Evolutionary conservation across 805 yeast species (phyloP), one percentile per base, ranked within the genome.

Genomic region (Kodamaea kakaduensis): DNA sequence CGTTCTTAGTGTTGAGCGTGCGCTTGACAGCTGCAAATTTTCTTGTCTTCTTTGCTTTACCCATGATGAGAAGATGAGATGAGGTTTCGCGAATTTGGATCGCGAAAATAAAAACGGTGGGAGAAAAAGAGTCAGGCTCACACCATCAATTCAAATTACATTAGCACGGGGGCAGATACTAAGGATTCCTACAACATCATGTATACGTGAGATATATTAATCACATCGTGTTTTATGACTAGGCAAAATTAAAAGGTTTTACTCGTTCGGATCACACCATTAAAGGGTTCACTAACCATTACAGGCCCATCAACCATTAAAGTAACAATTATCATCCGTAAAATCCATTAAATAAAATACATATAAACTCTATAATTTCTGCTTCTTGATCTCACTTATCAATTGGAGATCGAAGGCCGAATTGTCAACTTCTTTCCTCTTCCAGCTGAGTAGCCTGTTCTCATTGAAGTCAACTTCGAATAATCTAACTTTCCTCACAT

Each of bases 11-110:
- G 46, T 78, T 77, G 38, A 89, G 62, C 20, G 89, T 78, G 42
- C 95, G 78, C 63, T 93, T 93, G 40, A 86, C 89, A 36, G 77
- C 77, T n/a, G 95, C 95, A 54, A 90, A 87, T 83, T 89, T 87
- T 74, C 97, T 77, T 9, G 97, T 90, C 65, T 93, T 93, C 69
- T 84, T 88, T 20, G 96, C 96, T 60, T 88, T 93, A 41, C 97
- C 97, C 98, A 93, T 90, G 15, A 14, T 40, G 37, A 24, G 17
- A 21, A 19, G 9, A 7, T 19, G 36, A 25, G 44, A 43, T 40
- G 44, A 35, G 41, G 19, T 29, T 22, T n/a, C n/a, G n/a, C n/a
- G n/a, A n/a, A n/a, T n/a, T n/a, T n/a, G n/a, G n/a, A n/a, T n/a
- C n/a, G n/a, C n/a, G n/a, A n/a, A n/a, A n/a, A 25, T 13, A 25